Evolutionary conservation across 345 rosid genomes (phyloP).

Genomic region (Populus simonii): DNA sequence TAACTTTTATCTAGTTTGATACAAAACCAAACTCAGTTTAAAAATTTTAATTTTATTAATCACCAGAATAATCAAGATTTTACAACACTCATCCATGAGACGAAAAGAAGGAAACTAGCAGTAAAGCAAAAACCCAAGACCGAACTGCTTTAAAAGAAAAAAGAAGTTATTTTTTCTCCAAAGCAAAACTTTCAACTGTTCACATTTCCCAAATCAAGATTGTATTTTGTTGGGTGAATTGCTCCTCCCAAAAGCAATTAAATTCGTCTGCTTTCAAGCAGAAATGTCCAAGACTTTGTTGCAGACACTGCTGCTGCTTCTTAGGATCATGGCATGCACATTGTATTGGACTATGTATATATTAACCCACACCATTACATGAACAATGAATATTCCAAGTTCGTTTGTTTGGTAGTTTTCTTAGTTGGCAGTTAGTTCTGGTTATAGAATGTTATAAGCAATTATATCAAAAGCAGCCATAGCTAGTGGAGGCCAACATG

Average conservation of each 20-base stretch:
- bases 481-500: constrained; percentile 48
- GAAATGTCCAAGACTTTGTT: neutral
- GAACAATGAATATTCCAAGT: constrained; percentile 10
- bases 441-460: constrained; percentile 14
- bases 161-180: neutral
- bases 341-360: neutral
- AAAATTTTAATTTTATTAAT: too few species aligned
- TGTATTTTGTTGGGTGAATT: neutral
- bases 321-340: constrained; percentile 12
- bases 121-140: neutral
- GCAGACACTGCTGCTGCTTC: neutral
- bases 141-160: neutral
- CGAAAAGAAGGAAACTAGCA: neutral
- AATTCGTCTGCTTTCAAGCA: neutral
- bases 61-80: too few species aligned
- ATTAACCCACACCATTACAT: too few species aligned
- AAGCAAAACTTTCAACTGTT: neutral
- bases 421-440: constrained; percentile 35
- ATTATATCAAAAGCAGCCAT: neutral
- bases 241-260: neutral
- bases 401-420: constrained; percentile 23
- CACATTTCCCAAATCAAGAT: neutral
- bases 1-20: too few species aligned
- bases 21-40: too few species aligned
- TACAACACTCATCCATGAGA: too few species aligned